Evolutionary conservation across 116 monocot species (phyloP), one percentile per base, ranked within the genome.

Genomic region (Iris pallida): DNA sequence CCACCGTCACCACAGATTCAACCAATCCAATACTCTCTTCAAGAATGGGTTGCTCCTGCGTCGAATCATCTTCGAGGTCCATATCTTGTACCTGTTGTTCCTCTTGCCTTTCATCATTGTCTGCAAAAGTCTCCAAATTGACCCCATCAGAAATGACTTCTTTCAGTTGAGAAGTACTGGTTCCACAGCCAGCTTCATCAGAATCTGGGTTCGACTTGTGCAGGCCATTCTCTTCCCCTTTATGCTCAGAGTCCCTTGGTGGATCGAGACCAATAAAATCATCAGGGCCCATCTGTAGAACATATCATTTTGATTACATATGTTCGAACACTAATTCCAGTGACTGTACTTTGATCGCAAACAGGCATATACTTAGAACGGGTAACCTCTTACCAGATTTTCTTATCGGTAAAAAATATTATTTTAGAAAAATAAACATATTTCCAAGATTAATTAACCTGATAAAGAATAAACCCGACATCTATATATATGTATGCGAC

Each of bases 41-140:
- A 7, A 80, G 30, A 42, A 79, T 16, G 45, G 81, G 57, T 62
- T 73, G 64, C 20, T 79, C 62, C 13, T 20, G 65, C 9, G 52
- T 19, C 5, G 67, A 61, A 75, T 74, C 79, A 68, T 81, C 77
- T 60, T 83, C 77, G 57, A 79, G 49, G 59, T 83, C 80, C 78
- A 82, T 76, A 4, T 68, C 63, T 8, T 64, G 67, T 20, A 63
- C 45, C 63, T 64, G 63, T 16, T 78, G 61, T 19, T 57, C 61
- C 45, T 74, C 69, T 83, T 73, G 75, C 62, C 20, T 69, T 63
- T 66, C 81, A 75, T 44, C 57, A 66, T 59, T 49, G 2, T 47
- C 68, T 5, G 8, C 42, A 30, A 46, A 47, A 54, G 40, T 53
- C 12, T 63, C 45, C 45, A 18, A 6, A 43, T 42, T 67, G 30